Evolutionary conservation across 345 rosid species (phyloP), one percentile per base, ranked within the genome.

Genomic region (Arabis alpina): DNA sequence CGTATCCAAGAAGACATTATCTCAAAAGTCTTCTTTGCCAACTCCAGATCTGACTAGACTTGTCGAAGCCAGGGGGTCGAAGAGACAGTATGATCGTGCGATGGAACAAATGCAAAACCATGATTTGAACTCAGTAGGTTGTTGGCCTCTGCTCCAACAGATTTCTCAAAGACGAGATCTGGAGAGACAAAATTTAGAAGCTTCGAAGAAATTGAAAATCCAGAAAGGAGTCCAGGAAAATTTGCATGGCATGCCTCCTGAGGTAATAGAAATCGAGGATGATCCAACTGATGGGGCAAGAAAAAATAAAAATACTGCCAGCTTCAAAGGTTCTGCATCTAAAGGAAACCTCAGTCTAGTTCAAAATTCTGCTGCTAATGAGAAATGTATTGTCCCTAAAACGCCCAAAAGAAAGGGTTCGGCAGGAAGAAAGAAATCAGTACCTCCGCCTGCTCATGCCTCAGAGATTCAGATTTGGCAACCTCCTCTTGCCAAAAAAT

Each of bases 151-250:
- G 64, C 71, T 72, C 53, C 76, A 65, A 60, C 42, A 19, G 70
- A 68, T 63, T 65, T 36, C 58, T 52, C 82, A 42, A 40, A 41
- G 59, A 54, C 79, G 56, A 56, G 32, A 7, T 39, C 52, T 76
- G 67, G 76, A 64, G 65, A 76, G 52, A 66, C 76, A 75, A 36
- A 51, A 78, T 72, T 61, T 64, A 54, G 79, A 74, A 34, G 65
- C 64, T 61, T 58, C 13, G 28, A 84, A 84, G 80, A 88, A 73
- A 79, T 72, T 24, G 73, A 82, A 57, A 80, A 71, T 60, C n/a
- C 80, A 81, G 56, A 68, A 73, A 60, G 82, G 61, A 57, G 65
- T 57, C 42, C 64, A 30, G 16, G 51, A 73, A 11, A 66, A 44
- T 53, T 60, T 27, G 41, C 53, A 64, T 15, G 75, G 41, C 64